A percentile compares a stretch with the other conserved stretches of the same genome.
Conservation (phyloP, 2,329 filamentous ascomycete genomes). For the Pseudocercospora crystallina region DNA sequence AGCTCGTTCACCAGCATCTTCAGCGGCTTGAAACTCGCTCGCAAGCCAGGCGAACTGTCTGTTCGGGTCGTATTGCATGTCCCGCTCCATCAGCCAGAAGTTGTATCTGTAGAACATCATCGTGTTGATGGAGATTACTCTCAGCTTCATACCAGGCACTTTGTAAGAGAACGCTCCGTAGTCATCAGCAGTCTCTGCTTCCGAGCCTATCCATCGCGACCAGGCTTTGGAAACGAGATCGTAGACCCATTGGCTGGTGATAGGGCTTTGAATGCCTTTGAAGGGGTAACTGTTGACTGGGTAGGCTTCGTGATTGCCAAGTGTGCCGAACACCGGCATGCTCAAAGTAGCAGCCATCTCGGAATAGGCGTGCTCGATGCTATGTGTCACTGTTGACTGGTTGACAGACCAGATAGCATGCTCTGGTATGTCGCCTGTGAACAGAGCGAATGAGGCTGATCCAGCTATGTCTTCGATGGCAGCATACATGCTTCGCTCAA, state of each 20-base stretch:
- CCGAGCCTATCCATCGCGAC: slow-evolving; percentile 50
- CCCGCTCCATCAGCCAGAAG: slow-evolving; percentile 55
- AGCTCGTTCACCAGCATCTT: slow-evolving; percentile 53
- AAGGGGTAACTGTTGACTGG: slow-evolving; percentile 27
- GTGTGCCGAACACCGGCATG: slow-evolving; percentile 51
- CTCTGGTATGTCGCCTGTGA: slow-evolving; percentile 61
- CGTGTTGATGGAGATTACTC: slow-evolving; percentile 61
- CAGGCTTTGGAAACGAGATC: slow-evolving; percentile 49
- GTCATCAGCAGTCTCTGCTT: slow-evolving; percentile 36
- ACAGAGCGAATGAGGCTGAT: slow-evolving; percentile 56
- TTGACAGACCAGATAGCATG: slow-evolving; percentile 46
- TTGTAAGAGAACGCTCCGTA: slow-evolving; percentile 53
- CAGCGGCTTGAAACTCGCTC: slow-evolving; percentile 54
- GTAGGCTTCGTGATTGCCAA: slow-evolving; percentile 58
- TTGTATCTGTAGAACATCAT: slow-evolving; percentile 62
- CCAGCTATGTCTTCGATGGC: slow-evolving; percentile 41
- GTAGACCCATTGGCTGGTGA: slow-evolving; percentile 54
- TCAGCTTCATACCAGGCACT: slow-evolving; percentile 45
- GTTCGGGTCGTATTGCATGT: slow-evolving; percentile 53
- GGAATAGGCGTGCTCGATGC: slow-evolving; percentile 49
- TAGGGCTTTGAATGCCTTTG: slow-evolving; percentile 3
- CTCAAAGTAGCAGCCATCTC: slow-evolving; percentile 45
- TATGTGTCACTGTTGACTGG: slow-evolving; percentile 33
- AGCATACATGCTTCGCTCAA: slow-evolving; percentile 55
- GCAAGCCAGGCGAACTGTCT: slow-evolving; percentile 57